Base-by-base conservation (phyloP, 441 rosid species). In the Metrosideros polymorpha region DNA sequence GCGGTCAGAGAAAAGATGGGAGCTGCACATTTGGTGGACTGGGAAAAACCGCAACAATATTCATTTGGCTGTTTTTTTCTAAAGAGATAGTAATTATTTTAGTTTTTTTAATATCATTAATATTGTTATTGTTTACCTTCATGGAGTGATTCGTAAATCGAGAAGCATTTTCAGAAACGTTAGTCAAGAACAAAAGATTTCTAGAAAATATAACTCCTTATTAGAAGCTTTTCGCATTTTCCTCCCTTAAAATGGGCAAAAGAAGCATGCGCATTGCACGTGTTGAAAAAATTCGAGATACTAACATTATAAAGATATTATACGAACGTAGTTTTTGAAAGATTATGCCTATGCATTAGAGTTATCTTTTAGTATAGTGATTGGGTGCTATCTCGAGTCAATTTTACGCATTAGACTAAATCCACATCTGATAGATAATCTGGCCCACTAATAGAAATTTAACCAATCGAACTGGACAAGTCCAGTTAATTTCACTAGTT, bases 311-410 rank as follows among this genome's bases (percentile, higher is more conserved):
- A 27, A 56, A 56, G 61, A 56, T 27, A 27, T 29, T 3, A 27
- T 25, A 12, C 12, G 61, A 56, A 56, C 6, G 66, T 13, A 57
- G n/a, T n/a, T n/a, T 18, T n/a, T 5, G 3, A 55, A 55, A 10
- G 15, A 57, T n/a, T 57, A 27, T n/a, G 15, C 0, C 1, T 59
- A 29, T 29, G 22, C 0, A 0, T 14, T 7, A 30, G 39, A 30
- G 39, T 18, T 6, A 15, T 59, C 29, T 14, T 14, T 59, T 15
- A 61, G 6, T 30, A 15, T 30, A 61, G 71, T 61, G 39, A 61
- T 29, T 7, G 3, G 39, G 8, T 29, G 1, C 19, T 30, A 61
- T 30, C 9, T 0, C 15, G 22, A 61, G 39, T 0, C 6, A 29
- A 61, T 2, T 29, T 15, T 15, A 15, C 3, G 17, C 24, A 61